Evolutionary conservation across 176 grass and related monocot genomes (phyloP).

Genomic region (Bonia amplexicaulis): DNA sequence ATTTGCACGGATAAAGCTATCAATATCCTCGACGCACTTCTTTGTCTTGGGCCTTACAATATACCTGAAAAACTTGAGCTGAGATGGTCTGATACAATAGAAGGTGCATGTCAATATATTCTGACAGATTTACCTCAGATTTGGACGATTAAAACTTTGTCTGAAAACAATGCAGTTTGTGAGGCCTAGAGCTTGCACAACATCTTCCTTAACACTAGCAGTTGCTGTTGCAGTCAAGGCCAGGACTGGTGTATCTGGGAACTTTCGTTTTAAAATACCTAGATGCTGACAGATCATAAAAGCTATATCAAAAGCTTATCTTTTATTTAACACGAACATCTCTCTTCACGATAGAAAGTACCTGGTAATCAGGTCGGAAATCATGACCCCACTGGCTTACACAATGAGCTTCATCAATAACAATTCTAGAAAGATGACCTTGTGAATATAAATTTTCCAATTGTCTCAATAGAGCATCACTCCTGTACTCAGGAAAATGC

Average conservation of each 20-base stretch:
- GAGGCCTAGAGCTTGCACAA: constrained; percentile 88
- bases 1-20: constrained; percentile 61
- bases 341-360: constrained; percentile 20
- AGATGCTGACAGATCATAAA: constrained; percentile 49
- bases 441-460: constrained; percentile 52
- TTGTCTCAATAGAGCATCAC: constrained; percentile 58
- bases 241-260: constrained; percentile 65
- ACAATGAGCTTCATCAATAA: constrained; percentile 99
- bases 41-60: constrained; percentile 73
- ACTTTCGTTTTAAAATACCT: constrained; percentile 82
- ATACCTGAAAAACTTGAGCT: constrained; percentile 58
- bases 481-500: constrained; percentile 47
- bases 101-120: constrained; percentile 14
- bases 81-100: constrained; percentile 5
- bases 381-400: constrained; percentile 99
- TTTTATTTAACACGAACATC: constrained; percentile 10
- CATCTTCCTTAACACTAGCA: constrained; percentile 89
- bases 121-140: constrained; percentile 60
- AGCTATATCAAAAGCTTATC: constrained; percentile 7
- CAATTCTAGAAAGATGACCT: constrained; percentile 82
- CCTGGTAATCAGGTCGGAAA: constrained; percentile 96
- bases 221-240: constrained; percentile 91
- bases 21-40: constrained; percentile 83
- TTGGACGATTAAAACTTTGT: constrained; percentile 95
- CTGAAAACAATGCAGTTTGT: constrained; percentile 79